These are phyloP conservation scores for Tuctoria greenei DNA, from an alignment of 176 grass and related monocot species.

Conservation along the genomic window DNA sequence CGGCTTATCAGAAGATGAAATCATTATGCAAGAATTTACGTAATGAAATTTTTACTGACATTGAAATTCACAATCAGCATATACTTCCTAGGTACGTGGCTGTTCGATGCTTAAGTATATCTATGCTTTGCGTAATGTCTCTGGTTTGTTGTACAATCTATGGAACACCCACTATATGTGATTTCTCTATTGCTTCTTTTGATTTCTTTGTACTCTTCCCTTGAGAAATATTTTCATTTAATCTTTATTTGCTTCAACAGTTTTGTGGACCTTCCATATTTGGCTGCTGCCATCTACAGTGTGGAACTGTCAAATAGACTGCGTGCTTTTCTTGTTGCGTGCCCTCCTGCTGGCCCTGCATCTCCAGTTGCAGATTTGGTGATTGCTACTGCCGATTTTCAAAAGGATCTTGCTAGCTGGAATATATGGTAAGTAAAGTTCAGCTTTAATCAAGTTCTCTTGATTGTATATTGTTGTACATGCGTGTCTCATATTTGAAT, in stretches of 20 bases:
- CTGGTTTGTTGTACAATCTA: neutral
- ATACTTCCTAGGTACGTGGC: slow-evolving; percentile 73
- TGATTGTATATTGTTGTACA: neutral
- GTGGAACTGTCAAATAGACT: slow-evolving; percentile 84
- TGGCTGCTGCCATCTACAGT: slow-evolving; percentile 80
- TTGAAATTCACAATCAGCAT: slow-evolving; percentile 98
- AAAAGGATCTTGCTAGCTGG: slow-evolving; percentile 93
- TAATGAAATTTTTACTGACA: slow-evolving; percentile 95
- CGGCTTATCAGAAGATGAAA: slow-evolving; percentile 91
- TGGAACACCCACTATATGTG: neutral
- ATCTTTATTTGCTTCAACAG: slow-evolving; percentile 43
- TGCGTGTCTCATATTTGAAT: slow-evolving; percentile 25
- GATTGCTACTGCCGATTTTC: slow-evolving; percentile 88
- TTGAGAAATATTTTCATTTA: slow-evolving; percentile 10
- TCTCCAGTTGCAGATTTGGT: slow-evolving; percentile 89
- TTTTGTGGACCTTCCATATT: slow-evolving; percentile 87
- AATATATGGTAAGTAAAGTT: slow-evolving; percentile 70
- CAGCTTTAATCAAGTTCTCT: slow-evolving; percentile 3
- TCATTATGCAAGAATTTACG: slow-evolving; percentile 85
- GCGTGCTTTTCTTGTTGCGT: slow-evolving; percentile 82
- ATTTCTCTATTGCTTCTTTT: neutral
- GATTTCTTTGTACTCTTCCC: neutral
- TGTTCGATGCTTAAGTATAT: slow-evolving; percentile 3
- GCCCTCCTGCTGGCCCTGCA: slow-evolving; percentile 83
- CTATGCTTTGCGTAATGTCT: neutral